These are phyloP conservation scores for Auxenochlorella protothecoides DNA, from an alignment of 139 green algal genomes.

Conservation along the genomic window DNA sequence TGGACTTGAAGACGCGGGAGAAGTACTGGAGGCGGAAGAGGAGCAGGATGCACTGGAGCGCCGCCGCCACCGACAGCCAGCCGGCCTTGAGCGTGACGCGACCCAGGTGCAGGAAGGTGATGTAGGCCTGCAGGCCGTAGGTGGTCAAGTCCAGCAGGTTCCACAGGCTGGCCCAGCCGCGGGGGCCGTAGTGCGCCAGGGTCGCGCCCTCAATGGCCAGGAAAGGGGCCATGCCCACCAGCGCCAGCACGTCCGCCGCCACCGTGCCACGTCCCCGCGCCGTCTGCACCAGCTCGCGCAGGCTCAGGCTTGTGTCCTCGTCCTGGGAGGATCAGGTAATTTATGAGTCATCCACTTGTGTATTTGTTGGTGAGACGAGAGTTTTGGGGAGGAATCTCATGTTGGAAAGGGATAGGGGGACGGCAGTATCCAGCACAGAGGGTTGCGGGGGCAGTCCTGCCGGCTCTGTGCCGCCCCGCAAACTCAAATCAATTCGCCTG, in stretches of 20 bases:
- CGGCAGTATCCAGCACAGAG: background rate
- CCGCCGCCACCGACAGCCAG: conserved; percentile 22
- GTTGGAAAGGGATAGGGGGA: background rate
- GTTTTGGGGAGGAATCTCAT: no score
- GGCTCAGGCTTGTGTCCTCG: conserved; percentile 17
- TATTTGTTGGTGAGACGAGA: no score
- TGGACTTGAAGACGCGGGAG: conserved; percentile 27
- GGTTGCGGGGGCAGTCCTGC: background rate
- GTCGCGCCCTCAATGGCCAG: conserved; percentile 29
- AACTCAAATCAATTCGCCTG: no score
- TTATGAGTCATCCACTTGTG: no score
- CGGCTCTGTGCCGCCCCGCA: no score
- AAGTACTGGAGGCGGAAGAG: conserved; percentile 34
- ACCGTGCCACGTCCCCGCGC: conserved; percentile 19
- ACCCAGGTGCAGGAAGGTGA: conserved; percentile 32
- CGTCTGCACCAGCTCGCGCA: conserved; percentile 29
- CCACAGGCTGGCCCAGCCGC: conserved; percentile 33
- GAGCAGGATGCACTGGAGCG: conserved; percentile 42
- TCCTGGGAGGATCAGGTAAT: conserved; percentile 2
- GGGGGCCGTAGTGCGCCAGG: conserved; percentile 24
- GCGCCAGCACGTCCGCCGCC: conserved; percentile 14
- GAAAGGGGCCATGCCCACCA: conserved; percentile 41
- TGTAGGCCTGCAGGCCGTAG: conserved; percentile 34
- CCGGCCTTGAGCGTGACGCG: conserved; percentile 13
- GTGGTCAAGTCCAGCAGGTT: conserved; percentile 37